Conservation (phyloP, 768 basidiomycete species). For the Suillus hirtellus region DNA sequence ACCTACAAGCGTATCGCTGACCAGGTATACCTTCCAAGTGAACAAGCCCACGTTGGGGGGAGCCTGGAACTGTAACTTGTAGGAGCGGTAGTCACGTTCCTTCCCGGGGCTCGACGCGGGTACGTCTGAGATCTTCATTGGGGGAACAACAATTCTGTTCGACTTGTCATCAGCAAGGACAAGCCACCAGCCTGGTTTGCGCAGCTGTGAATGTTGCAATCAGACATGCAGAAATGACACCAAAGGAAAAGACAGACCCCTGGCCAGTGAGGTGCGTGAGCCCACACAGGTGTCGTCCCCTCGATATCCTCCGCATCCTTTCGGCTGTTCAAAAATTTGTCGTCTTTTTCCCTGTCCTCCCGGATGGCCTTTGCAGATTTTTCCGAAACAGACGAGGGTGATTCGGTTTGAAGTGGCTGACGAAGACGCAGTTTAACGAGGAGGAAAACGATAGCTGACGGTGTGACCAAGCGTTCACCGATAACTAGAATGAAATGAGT, state of each 20-base stretch:
- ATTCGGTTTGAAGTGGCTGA: conserved; percentile 45
- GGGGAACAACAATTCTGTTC: conserved; percentile 84
- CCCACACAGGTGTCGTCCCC: conserved; percentile 51
- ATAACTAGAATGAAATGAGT: conserved; percentile 55
- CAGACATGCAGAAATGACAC: neutral
- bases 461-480: conserved; percentile 85
- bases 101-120: conserved; percentile 56
- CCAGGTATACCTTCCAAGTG: conserved; percentile 83
- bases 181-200: conserved; percentile 92
- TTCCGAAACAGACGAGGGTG: conserved; percentile 38
- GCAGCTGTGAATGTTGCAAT: conserved; percentile 48
- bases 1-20: conserved; percentile 88
- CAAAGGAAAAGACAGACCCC: conserved; percentile 49
- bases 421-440: conserved; percentile 78
- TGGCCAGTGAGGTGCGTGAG: conserved; percentile 96
- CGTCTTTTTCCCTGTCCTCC: conserved; percentile 61
- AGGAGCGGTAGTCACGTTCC: conserved; percentile 68
- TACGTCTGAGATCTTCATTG: conserved; percentile 77
- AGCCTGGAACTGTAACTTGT: conserved; percentile 94
- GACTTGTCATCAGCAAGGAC: conserved; percentile 86
- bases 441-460: conserved; percentile 85
- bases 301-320: conserved; percentile 63
- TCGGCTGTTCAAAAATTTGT: conserved; percentile 65
- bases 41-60: conserved; percentile 82
- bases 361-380: conserved; percentile 43